phyloP scores from a whole-genome alignment of 2,329 filamentous ascomycete species.

The Trichothecium roseum region DNA sequence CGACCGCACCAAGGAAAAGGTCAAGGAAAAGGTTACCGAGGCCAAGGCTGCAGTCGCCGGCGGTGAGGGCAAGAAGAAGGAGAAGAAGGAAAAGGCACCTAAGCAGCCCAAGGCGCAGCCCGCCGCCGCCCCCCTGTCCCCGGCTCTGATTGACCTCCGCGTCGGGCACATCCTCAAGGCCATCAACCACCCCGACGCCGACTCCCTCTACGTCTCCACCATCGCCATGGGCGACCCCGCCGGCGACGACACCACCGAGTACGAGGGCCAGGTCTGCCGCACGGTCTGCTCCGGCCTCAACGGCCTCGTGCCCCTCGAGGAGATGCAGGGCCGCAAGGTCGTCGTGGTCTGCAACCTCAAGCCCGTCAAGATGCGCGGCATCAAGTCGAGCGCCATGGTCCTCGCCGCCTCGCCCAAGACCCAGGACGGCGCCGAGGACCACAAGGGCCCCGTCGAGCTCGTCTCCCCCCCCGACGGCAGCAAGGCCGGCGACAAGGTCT shows the following conservation, averaged over 20 bases:
- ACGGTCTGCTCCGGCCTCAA: conserved; percentile 97
- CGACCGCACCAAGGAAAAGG: conserved; percentile 52
- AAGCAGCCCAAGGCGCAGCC: conserved; percentile 62
- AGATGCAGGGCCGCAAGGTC: conserved; percentile 95
- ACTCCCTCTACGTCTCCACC: conserved; percentile 90
- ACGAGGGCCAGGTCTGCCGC: conserved; percentile 82
- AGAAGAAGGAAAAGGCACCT: conserved; percentile 82
- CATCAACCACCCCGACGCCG: conserved; percentile 89
- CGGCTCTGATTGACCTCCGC: conserved; percentile 82
- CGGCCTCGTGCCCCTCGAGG: conserved; percentile 80
- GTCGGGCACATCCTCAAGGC: conserved; percentile 97
- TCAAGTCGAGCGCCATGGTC: conserved; percentile 76
- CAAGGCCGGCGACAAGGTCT: conserved; percentile 77
- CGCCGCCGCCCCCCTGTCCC: conserved; percentile 66
- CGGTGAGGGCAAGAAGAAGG: conserved; percentile 39
- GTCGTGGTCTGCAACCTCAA: conserved; percentile 96
- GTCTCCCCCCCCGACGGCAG: conserved; percentile 71
- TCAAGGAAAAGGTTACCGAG: conserved; percentile 43
- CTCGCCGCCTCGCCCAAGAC: conserved; percentile 81
- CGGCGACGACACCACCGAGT: conserved; percentile 82
- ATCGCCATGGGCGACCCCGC: conserved; percentile 87
- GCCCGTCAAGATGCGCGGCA: conserved; percentile 96
- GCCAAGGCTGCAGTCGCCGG: conserved; percentile 28
- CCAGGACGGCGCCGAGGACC: conserved; percentile 73
- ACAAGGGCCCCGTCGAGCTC: conserved; percentile 86